These are phyloP conservation scores for Chlorella vulgaris DNA, from an alignment of 139 green algal species.

Conservation along the genomic window DNA sequence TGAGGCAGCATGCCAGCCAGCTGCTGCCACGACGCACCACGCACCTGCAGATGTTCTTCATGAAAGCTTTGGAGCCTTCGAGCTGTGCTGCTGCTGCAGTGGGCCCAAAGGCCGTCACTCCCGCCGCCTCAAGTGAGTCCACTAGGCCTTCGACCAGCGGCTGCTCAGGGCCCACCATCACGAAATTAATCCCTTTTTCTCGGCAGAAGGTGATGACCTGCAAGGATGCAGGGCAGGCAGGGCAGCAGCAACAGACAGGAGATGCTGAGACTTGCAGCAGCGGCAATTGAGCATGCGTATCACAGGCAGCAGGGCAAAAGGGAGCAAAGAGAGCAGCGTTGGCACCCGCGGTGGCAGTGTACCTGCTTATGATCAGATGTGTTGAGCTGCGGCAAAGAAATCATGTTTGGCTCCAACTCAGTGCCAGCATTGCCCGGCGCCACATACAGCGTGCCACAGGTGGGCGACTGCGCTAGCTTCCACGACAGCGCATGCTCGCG, in stretches of 20 bases:
- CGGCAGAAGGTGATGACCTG: conserved; percentile 82
- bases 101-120: conserved; percentile 91
- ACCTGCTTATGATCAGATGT: conserved; percentile 55
- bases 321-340: background rate
- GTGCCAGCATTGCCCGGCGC: conserved; percentile 91
- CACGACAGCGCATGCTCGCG: conserved; percentile 91
- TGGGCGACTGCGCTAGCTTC: conserved; percentile 79
- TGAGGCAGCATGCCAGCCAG: too few species aligned
- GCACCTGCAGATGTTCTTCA: conserved; percentile 77
- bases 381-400: conserved; percentile 58
- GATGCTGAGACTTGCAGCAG: too few species aligned
- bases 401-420: conserved; percentile 59
- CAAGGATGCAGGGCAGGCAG: background rate
- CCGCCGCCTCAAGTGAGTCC: conserved; percentile 71
- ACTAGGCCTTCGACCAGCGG: conserved; percentile 94
- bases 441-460: conserved; percentile 68
- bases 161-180: conserved; percentile 91
- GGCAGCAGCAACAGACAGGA: background rate
- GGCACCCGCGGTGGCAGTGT: background rate
- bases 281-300: too few species aligned
- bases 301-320: too few species aligned
- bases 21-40: background rate
- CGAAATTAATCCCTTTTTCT: conserved; percentile 73
- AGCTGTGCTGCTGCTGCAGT: conserved; percentile 82
- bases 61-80: conserved; percentile 96